Evolutionary conservation across 345 rosid species (phyloP), one percentile per base, ranked within the genome.

Genomic region (Eutrema yunnanense): DNA sequence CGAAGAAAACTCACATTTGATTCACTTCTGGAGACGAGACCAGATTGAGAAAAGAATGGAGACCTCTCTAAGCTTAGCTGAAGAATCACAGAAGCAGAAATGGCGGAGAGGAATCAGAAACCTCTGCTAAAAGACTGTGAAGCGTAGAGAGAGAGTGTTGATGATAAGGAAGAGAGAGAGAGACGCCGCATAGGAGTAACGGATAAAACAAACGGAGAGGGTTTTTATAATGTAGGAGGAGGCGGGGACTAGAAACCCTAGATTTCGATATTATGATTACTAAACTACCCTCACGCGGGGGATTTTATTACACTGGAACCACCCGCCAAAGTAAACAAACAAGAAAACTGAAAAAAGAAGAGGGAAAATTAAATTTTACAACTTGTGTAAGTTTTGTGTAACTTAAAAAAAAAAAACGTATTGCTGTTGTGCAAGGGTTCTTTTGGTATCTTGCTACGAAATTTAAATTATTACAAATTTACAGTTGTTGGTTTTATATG

Each of bases 161-260:
- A 66, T 75, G 79, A 75, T 75, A 62, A 75, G 70, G 74, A 26
- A 38, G 70, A 44, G 26, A 22, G 49, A 43, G 73, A 73, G 71
- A 57, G 71, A 75, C 75, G 79, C 75, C 79, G 74, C 75, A 47
- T 59, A 55, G 37, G 50, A 67, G 22, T 69, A 76, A 76, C 79
- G 74, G 75, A 76, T 76, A 62, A 47, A 76, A 76, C 65, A 69
- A 76, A 76, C 79, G 30, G 74, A 69, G 74, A 53, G 51, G 65
- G 14, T 1, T 54, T 76, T 61, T 76, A 69, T 76, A 63, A 33
- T 76, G 22, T 4, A 40, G 10, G 30, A 44, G 74, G 79, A 63
- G 79, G 79, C 79, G 74, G 69, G 79, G 50, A 74, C 67, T 40
- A n/a, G 6, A 62, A 69, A 55, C 79, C 79, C 79, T 76, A 76